Percentiles rank a stretch among this genome's conserved stretches.
Evolutionary conservation across 495 filamentous ascomycete species (phyloP).

Genomic region (Amniculicola lignicola): DNA sequence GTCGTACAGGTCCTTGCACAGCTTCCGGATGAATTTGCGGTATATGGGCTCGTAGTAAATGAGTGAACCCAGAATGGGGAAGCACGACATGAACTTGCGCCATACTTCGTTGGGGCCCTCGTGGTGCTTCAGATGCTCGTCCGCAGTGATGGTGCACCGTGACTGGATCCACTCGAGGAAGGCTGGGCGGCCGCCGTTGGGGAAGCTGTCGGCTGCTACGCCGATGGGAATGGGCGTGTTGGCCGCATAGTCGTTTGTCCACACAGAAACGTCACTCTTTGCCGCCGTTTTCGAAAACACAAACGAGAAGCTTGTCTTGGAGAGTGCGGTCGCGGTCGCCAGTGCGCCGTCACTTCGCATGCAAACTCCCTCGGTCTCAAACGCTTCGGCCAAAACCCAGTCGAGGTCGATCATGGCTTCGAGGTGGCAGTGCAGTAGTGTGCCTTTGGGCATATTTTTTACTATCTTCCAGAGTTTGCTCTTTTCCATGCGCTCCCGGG

Average conservation of each 20-base stretch:
- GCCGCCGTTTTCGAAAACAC: constrained; percentile 47
- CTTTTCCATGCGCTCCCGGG: constrained; percentile 73
- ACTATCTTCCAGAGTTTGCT: constrained; percentile 85
- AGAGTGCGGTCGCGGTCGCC: constrained; percentile 45
- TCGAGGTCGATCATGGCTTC: constrained; percentile 87
- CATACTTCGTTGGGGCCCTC: constrained; percentile 78
- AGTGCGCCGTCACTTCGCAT: constrained; percentile 59
- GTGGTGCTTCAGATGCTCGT: constrained; percentile 74
- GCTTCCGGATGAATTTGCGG: constrained; percentile 63
- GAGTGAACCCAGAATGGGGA: constrained; percentile 66
- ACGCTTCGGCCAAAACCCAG: constrained; percentile 66
- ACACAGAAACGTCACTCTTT: constrained; percentile 48
- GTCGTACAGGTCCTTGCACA: constrained; percentile 63
- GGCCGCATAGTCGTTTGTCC: constrained; percentile 59
- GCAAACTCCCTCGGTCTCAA: constrained; percentile 72
- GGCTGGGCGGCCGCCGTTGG: constrained; percentile 61
- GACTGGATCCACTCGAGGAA: constrained; percentile 77
- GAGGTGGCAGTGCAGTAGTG: constrained; percentile 81
- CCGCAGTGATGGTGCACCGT: constrained; percentile 64
- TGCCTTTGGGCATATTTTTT: constrained; percentile 83
- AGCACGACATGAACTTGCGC: constrained; percentile 69
- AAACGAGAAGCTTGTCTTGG: constrained; percentile 53
- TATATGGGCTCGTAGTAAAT: constrained; percentile 91
- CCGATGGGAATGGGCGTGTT: constrained; percentile 56
- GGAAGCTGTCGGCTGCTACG: constrained; percentile 68